Conservation (phyloP, 768 basidiomycete genomes). For the Hericium rajendrae region DNA sequence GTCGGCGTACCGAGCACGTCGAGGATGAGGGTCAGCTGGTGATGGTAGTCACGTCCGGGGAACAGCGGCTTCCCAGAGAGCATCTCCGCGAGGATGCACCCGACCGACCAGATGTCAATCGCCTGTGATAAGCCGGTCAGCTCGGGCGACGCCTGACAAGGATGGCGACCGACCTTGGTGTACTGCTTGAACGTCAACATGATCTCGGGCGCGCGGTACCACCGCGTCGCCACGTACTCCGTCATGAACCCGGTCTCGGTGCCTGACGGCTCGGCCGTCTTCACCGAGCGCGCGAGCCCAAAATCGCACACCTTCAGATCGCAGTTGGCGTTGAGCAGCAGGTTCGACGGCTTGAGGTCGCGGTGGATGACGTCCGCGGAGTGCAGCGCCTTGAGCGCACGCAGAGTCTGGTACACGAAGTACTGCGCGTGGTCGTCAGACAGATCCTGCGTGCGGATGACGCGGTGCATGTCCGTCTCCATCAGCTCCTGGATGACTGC, state of each 20-base stretch:
- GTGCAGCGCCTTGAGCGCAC: slow-evolving; percentile 92
- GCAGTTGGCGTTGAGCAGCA: slow-evolving; percentile 95
- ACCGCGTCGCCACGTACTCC: slow-evolving; percentile 95
- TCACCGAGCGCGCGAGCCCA: slow-evolving; percentile 85
- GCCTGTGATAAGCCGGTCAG: slow-evolving; percentile 34
- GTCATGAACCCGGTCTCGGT: slow-evolving; percentile 90
- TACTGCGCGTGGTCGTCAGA: slow-evolving; percentile 95
- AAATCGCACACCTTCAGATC: slow-evolving; percentile 96
- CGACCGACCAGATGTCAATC: slow-evolving; percentile 85
- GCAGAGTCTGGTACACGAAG: slow-evolving; percentile 89
- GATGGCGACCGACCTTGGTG: slow-evolving; percentile 58
- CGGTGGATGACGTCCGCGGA: slow-evolving; percentile 95
- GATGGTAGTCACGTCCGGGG: slow-evolving; percentile 94
- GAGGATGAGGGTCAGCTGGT: slow-evolving; percentile 90
- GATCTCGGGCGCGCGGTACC: slow-evolving; percentile 99
- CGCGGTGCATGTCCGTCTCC: slow-evolving; percentile 96
- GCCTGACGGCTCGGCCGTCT: slow-evolving; percentile 75
- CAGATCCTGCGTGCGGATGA: slow-evolving; percentile 89
- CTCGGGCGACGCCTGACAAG: slow-evolving; percentile 21
- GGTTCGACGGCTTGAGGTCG: slow-evolving; percentile 94
- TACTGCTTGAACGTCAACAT: slow-evolving; percentile 99
- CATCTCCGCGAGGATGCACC: slow-evolving; percentile 93
- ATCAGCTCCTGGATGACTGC: slow-evolving; percentile 85
- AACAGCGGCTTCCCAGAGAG: slow-evolving; percentile 93
- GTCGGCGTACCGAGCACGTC: slow-evolving; percentile 96